phyloP scores from a whole-genome alignment of 2,329 filamentous ascomycete species.

The Phyllosticta citriasiana region DNA sequence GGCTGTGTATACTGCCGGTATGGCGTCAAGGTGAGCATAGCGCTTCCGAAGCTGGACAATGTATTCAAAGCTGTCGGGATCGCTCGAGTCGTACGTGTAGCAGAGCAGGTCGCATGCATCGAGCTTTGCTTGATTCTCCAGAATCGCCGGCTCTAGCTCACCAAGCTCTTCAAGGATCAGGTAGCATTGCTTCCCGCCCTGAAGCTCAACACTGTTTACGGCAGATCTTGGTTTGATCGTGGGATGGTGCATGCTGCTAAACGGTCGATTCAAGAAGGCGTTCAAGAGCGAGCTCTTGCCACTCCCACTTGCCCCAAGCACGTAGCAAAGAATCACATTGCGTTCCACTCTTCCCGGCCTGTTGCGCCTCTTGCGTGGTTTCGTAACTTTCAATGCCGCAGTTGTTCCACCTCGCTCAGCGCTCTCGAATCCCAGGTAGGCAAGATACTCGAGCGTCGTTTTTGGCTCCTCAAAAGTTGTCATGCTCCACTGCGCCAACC shows the following conservation, averaged over 20 bases:
- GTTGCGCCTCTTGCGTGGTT: slow-evolving; percentile 74
- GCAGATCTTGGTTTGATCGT: slow-evolving; percentile 91
- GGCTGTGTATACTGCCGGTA: slow-evolving; percentile 85
- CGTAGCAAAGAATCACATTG: slow-evolving; percentile 89
- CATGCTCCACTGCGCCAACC: slow-evolving; percentile 99
- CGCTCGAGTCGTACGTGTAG: slow-evolving; percentile 93
- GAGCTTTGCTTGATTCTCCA: slow-evolving; percentile 84
- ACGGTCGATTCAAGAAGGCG: slow-evolving; percentile 81
- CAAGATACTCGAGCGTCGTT: slow-evolving; percentile 89
- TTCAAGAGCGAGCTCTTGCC: slow-evolving; percentile 89
- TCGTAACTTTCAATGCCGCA: slow-evolving; percentile 85
- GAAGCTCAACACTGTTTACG: slow-evolving; percentile 92
- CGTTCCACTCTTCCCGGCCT: slow-evolving; percentile 79
- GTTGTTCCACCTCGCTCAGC: slow-evolving; percentile 62
- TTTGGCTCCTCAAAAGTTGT: slow-evolving; percentile 94
- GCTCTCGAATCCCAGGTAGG: slow-evolving; percentile 89
- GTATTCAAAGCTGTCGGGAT: slow-evolving; percentile 90
- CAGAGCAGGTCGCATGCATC: slow-evolving; percentile 90
- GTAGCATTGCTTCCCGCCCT: slow-evolving; percentile 93
- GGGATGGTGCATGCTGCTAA: slow-evolving; percentile 73
- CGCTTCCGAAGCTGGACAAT: slow-evolving; percentile 71
- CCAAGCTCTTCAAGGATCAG: slow-evolving; percentile 92
- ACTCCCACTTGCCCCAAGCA: slow-evolving; percentile 73
- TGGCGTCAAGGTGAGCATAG: slow-evolving; percentile 74
- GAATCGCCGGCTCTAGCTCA: slow-evolving; percentile 85